Base-by-base conservation (phyloP, 139 green algal genomes). In the Zygnema circumcarinatum region DNA sequence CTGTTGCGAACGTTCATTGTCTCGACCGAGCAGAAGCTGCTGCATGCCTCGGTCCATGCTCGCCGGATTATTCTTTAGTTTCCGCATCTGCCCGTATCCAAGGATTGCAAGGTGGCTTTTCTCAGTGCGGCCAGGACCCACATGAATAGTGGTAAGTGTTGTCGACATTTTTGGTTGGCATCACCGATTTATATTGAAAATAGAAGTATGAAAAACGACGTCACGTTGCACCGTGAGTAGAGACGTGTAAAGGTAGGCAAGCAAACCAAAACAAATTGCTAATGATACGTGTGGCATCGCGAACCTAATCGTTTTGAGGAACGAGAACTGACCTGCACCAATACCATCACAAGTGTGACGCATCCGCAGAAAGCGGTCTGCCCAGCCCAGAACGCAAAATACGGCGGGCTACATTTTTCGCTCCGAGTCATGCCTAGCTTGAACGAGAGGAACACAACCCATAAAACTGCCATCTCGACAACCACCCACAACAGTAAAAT, bases 341-440 rank as follows among this genome's bases (percentile, higher is more conserved):
- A 47, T 53, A 81, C 74, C 32, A 81, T 69, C n/a, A 31, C 74
- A 81, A 53, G 29, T 39, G 74, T 81, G 33, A 53, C 74, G 35
- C n/a, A n/a, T 3, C 33, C n/a, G 33, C 74, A 81, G n/a, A 81
- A 32, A 3, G 35, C n/a, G 2, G 74, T 81, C 25, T 81, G 74
- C 32, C 39, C 74, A 47, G 32, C 74, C 74, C 74, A 81, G 31
- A 69, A 81, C n/a, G 32, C 39, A 31, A 81, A 81, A 53, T 69
- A 81, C 31, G 74, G 74, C n/a, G 39, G 74, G 74, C 32, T 81
- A 53, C 74, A 81, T 32, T 53, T 47, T 32, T 31, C 47, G 74
- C 39, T 81, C n/a, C 74, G 39, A 53, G 74, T 32, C 74, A 81
- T 47, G 2, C 74, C 74, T 0, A 47, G 32, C 33, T 81, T 53